These are phyloP conservation scores for maize (Zea mays) DNA, from an alignment of 176 grass and related monocot species.

Conservation along the genomic window Zm-B73-REFERENCE-NAM-5.0 NC_050102.1:10707501-10708000, in stretches of 20 bases:
- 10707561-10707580: neutral
- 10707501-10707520: neutral
- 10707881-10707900: conserved; percentile 32
- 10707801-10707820: neutral
- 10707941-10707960: too few species aligned
- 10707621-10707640: neutral
- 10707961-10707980: conserved; percentile 36
- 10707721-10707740: too few species aligned
- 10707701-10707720: neutral
- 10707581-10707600: neutral
- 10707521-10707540: neutral
- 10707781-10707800: neutral
- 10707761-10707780: neutral
- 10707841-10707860: conserved; percentile 36
- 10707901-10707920: neutral
- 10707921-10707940: conserved; percentile 33
- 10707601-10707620: neutral
- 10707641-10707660: neutral
- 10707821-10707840: conserved; percentile 27
- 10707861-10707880: conserved; percentile 17
- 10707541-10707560: neutral
- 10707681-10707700: neutral
- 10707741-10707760: too few species aligned
- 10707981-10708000: neutral
- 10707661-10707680: neutral